Evolutionary conservation across 352 stramenopile genomes (phyloP), one percentile per base, ranked within the genome.

Genomic region (Globisporangium spiculum): DNA sequence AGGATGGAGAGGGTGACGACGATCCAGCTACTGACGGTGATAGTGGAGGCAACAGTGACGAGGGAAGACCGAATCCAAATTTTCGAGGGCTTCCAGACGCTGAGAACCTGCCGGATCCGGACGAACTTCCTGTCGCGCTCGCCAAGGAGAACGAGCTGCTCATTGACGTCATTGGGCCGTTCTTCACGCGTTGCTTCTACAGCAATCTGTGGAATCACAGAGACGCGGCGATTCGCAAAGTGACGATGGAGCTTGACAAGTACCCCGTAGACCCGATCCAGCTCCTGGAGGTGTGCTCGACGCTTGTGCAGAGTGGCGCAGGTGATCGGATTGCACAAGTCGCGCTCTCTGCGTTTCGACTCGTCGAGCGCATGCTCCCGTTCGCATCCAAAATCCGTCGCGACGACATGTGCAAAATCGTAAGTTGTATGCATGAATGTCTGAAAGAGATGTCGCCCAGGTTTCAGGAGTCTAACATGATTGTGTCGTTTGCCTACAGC

Each of bases 171-270:
- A 89, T 96, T 65, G 88, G 88, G 0, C 56, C 79, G 1, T 96
- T 92, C 64, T 81, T 96, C 58, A 90, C 84, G 8, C 80, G 81
- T 22, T 96, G 88, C 53, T 81, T 94, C 24, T 96, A 94, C 73
- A 94, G 86, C 67, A 96, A 96, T 48, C 61, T 93, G 63, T 96
- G 88, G 88, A 94, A 92, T 61, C 88, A 94, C 60, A 81, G 88
- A 7, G 88, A 94, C 44, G 86, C 82, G 5, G 85, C 85, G n/a
- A 92, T 94, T 64, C 82, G 86, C 3, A 96, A 94, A 75, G 85
- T 96, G 16, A 87, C 82, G 1, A 86, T 92, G 75, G 81, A 93
- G 1, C 76, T 94, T 38, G 73, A 87, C 6, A 77, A 74, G 20
- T 91, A 87, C 44, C 68, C 71, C 0, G 76, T 79, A 18, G 79